phyloP scores from a whole-genome alignment of 257 asterid species.

The Catharanthus roseus region DNA sequence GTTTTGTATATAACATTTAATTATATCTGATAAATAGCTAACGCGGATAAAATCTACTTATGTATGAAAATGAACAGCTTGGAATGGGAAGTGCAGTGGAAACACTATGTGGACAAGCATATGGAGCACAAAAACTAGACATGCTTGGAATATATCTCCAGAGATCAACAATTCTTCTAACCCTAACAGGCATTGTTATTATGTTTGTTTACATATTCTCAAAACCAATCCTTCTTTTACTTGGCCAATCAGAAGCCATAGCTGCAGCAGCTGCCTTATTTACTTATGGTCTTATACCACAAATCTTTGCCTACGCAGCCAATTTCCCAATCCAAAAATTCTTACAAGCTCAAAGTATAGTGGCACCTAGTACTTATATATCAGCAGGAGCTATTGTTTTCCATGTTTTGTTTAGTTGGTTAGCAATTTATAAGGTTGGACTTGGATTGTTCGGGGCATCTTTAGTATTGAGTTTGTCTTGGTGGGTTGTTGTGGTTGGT shows the following conservation, averaged over 20 bases:
- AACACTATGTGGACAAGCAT: conserved; percentile 68
- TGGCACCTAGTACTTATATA: conserved; percentile 56
- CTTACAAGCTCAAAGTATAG: conserved; percentile 59
- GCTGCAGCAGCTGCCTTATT: conserved; percentile 46
- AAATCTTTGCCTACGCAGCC: conserved; percentile 53
- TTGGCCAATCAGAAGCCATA: conserved; percentile 39
- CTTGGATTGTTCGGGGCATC: conserved; percentile 56
- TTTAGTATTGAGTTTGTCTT: conserved; percentile 48
- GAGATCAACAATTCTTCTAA: conserved; percentile 50
- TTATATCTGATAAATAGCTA: no score
- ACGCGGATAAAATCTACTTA: not conserved
- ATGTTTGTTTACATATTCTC: conserved; percentile 34
- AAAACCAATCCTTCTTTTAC: conserved; percentile 37
- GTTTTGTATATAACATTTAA: no score
- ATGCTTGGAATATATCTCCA: conserved; percentile 71
- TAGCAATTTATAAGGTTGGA: conserved; percentile 35
- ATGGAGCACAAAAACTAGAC: conserved; percentile 40
- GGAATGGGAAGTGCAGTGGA: conserved; percentile 89
- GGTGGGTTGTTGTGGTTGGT: conserved; percentile 58
- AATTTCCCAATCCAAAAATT: conserved; percentile 61
- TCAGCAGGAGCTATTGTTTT: conserved; percentile 35
- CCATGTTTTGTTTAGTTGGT: conserved; percentile 45
- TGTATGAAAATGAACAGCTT: conserved; percentile 12
- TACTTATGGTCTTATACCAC: conserved; percentile 54
- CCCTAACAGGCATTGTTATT: conserved; percentile 36